These are phyloP conservation scores for Hyaloscypha variabilis DNA, from an alignment of 495 filamentous ascomycete species.

Conservation along the genomic window DNA sequence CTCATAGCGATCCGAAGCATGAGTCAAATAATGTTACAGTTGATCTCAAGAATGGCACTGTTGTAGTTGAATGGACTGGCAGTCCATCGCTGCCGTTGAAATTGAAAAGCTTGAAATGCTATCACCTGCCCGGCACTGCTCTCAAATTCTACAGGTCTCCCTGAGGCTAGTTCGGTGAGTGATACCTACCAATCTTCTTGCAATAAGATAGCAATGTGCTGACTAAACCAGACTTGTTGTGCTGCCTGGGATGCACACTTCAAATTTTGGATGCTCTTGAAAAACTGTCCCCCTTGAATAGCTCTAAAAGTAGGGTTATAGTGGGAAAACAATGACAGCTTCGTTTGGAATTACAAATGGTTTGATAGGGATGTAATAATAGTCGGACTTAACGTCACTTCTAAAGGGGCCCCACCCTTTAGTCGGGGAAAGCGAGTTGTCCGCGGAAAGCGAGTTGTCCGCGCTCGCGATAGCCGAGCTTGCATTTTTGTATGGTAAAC, in stretches of 20 bases:
- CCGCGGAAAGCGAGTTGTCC: neutral
- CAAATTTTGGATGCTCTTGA: slow-evolving; percentile 1
- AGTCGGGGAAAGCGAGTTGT: too few species aligned
- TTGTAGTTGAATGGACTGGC: slow-evolving; percentile 12
- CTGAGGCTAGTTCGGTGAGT: slow-evolving; percentile 9
- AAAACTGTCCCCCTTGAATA: neutral
- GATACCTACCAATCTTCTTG: slow-evolving; percentile 1
- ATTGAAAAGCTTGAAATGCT: slow-evolving; percentile 15
- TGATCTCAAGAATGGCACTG: slow-evolving; percentile 12
- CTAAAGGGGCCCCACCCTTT: too few species aligned
- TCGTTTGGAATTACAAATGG: too few species aligned
- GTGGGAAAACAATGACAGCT: neutral
- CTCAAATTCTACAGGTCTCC: neutral
- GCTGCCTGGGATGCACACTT: neutral
- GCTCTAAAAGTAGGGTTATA: neutral
- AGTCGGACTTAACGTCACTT: too few species aligned
- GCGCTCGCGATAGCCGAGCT: too few species aligned
- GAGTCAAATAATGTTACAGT: slow-evolving; percentile 11
- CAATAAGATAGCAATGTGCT: slow-evolving; percentile 13
- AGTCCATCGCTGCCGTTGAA: slow-evolving; percentile 11
- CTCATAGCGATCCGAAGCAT: slow-evolving; percentile 11
- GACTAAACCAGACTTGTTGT: slow-evolving; percentile 1
- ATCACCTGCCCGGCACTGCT: slow-evolving; percentile 10
- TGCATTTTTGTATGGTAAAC: too few species aligned
- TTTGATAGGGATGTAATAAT: too few species aligned